These are phyloP conservation scores for Penicillium samsonianum DNA, from an alignment of 495 filamentous ascomycete species.

Conservation along the genomic window DNA sequence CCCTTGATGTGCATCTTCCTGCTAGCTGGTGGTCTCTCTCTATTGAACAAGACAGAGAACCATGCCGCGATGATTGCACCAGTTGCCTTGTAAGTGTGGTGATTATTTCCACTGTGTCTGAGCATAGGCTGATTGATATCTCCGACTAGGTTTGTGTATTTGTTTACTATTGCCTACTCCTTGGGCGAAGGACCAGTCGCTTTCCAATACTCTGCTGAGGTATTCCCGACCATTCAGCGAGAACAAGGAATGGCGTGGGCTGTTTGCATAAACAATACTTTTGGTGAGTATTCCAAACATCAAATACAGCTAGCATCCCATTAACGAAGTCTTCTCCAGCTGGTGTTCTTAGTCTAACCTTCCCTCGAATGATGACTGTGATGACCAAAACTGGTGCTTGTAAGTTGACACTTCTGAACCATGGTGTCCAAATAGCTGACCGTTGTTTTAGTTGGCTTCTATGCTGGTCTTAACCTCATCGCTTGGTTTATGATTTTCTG, in stretches of 20 bases:
- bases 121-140: not conserved
- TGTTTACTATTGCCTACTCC: constrained; percentile 47
- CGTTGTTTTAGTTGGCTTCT: constrained; percentile 40
- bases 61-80: constrained; percentile 25
- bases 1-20: constrained; percentile 74
- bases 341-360: constrained; percentile 52
- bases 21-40: constrained; percentile 65
- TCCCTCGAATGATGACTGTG: constrained; percentile 47
- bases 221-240: constrained; percentile 50
- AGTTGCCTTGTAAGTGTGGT: constrained; percentile 32
- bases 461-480: constrained; percentile 53
- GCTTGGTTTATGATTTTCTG: constrained; percentile 52
- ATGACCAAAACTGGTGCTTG: constrained; percentile 54
- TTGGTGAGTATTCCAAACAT: constrained; percentile 26
- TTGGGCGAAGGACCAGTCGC: constrained; percentile 53
- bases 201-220: constrained; percentile 54
- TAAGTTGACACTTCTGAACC: constrained; percentile 16
- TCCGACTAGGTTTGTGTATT: constrained; percentile 40
- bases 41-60: constrained; percentile 35
- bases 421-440: not conserved
- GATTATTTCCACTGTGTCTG: not conserved
- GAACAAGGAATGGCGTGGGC: constrained; percentile 50
- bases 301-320: not conserved
- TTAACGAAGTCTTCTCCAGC: constrained; percentile 22
- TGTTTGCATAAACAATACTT: constrained; percentile 50